Evolutionary conservation across 1,139 yeast species (phyloP), one percentile per base, ranked within the genome.

Genomic region (Saccharomycopsis crataegensis): DNA sequence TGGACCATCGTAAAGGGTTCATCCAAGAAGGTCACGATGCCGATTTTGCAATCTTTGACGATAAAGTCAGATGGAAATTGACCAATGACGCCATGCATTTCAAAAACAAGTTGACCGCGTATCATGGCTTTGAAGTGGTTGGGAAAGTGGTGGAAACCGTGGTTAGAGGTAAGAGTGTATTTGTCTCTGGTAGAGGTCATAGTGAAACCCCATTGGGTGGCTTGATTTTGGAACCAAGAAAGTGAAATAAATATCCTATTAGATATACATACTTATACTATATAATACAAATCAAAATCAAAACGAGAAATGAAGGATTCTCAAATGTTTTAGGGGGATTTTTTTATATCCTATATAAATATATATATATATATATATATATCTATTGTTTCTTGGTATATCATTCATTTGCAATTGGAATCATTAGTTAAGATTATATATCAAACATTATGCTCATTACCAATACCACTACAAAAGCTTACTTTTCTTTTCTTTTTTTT

Each of bases 61-160:
- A 88, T 8, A 71, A 74, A 11, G 75, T 73, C 9, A 67, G 65
- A 48, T 85, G 84, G 67, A 67, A 67, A 2, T 77, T 90, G 48
- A 73, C 74, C 16, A 85, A 87, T 66, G 71, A 75, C 33, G 74
- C 78, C 53, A 77, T 88, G 37, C 79, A 69, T 61, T 91, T 87
- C 74, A 90, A 88, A 63, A 90, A 91, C 71, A 90, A 90, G 67
- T 69, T 89, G 57, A 86, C 96, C 1, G 96, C 96, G 0, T 91
- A 88, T 66, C 76, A 87, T 62, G 95, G 95, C 5, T 74, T 74
- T 69, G 67, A 73, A 53, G 74, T 90, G 54, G 70, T 69, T 50
- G 97, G 98, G 22, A 75, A 82, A 58, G 95, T 90, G 3, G 71
- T 79, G 53, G 90, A 85, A 66, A 89, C 97, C 1, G 72, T 86